Percentiles rank a stretch among this genome's conserved stretches.
Conservation (phyloP, 768 basidiomycete species). For the Hypsizygus marmoreus region DNA sequence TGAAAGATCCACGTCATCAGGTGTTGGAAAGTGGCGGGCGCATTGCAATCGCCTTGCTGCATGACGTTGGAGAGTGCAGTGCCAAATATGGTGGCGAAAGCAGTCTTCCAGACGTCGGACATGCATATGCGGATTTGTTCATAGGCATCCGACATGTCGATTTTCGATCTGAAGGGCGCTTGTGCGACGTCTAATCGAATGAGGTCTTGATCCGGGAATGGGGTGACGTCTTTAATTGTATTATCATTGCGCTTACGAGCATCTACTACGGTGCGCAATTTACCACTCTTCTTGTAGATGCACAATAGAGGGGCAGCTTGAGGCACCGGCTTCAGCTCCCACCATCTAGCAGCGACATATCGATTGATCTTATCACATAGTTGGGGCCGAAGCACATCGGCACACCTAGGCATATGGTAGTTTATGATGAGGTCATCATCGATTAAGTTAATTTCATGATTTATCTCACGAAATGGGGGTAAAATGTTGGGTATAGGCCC, state of each 20-base stretch:
- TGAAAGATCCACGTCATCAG: constrained; percentile 43
- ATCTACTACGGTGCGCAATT: constrained; percentile 35
- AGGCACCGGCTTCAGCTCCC: constrained; percentile 20
- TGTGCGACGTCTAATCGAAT: constrained; percentile 29
- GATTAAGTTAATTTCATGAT: constrained; percentile 38
- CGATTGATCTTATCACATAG: constrained; percentile 30
- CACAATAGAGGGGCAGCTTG: constrained; percentile 33
- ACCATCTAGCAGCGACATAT: constrained; percentile 36
- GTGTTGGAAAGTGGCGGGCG: constrained; percentile 44
- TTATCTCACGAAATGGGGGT: constrained; percentile 35
- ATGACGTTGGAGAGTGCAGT: constrained; percentile 40
- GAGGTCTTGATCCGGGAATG: constrained; percentile 41
- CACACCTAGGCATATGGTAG: constrained; percentile 32
- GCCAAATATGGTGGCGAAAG: constrained; percentile 37
- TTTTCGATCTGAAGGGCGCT: constrained; percentile 33
- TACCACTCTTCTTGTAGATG: constrained; percentile 32
- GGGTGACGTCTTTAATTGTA: constrained; percentile 38
- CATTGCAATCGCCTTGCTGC: constrained; percentile 49
- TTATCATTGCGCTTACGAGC: constrained; percentile 38
- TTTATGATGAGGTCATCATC: constrained; percentile 30
- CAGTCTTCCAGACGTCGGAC: constrained; percentile 33
- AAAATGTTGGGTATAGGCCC: too few relatives aligned
- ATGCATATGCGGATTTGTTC: constrained; percentile 44
- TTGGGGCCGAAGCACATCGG: constrained; percentile 24
- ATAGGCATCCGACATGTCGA: constrained; percentile 41